Base-by-base conservation (phyloP, 345 rosid species). In the Raphanus raphanistrum region DNA sequence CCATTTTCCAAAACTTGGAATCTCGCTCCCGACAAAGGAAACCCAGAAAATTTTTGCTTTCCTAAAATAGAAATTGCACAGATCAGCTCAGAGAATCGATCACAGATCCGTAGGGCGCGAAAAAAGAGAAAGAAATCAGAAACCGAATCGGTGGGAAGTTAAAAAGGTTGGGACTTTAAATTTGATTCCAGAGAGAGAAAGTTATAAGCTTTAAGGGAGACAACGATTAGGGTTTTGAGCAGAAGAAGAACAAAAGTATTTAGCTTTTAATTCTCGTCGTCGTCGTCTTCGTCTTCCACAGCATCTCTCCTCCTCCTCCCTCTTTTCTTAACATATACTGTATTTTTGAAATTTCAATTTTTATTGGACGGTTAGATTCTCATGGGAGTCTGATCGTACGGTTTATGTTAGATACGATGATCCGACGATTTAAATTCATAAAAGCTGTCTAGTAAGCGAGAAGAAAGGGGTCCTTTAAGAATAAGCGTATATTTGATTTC, bases 261-360 rank as follows among this genome's bases (percentile, higher is more conserved):
- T 70, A 82, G 69, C 83, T 75, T 77, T 72, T 78, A 31, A 69
- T 77, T 81, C 72, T 80, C 85, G 79, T 57, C 62, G 21, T 75
- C 83, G n/a, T n/a, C 72, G 45, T 83, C 98, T 87, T 94, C 94
- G 97, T 87, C 99, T 90, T 50, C 96, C 3, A 0, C 5, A 48
- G 15, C 17, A n/a, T n/a, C 6, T 13, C 57, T n/a, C 57, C 57
- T 21, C 21, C 3, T 28, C 31, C 31, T 50, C 57, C 57, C 57
- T n/a, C 21, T 50, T 15, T 21, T 50, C 8, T 48, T 2, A 13
- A 13, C 54, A 45, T 13, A 13, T 33, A 2, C 4, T n/a, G n/a
- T n/a, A n/a, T n/a, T 52, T 52, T 52, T 52, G 26, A 52, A 52
- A 15, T 52, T 52, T 52, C 58, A 52, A 15, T 52, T 52, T 52